Conservation (phyloP, 371 early-diverging fungal genomes). For the Actinomortierella wolfii region DNA sequence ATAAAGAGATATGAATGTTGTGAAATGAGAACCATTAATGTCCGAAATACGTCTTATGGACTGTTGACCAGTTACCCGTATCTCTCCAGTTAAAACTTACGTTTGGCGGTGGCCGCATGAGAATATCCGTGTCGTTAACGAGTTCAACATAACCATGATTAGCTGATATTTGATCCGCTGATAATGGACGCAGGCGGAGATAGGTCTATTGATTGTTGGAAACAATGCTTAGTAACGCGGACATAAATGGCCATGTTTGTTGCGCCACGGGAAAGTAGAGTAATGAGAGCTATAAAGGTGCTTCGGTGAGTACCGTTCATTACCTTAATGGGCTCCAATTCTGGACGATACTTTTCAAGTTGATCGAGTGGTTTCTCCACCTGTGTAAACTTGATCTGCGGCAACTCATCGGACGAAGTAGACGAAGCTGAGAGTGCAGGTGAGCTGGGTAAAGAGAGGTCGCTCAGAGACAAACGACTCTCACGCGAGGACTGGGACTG, state of each 20-base stretch:
- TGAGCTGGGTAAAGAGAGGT: slow-evolving; percentile 29
- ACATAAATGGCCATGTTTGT: too few species aligned
- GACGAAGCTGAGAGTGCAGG: slow-evolving; percentile 20
- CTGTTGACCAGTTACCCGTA: too few species aligned
- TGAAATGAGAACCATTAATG: not conserved
- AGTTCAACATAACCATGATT: slow-evolving; percentile 5
- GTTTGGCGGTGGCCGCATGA: slow-evolving; percentile 26
- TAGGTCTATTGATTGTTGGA: slow-evolving; percentile 48
- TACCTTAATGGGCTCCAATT: slow-evolving; percentile 54
- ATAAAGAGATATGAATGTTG: slow-evolving; percentile 29
- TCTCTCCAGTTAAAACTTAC: slow-evolving; percentile 6
- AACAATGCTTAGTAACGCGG: too few species aligned
- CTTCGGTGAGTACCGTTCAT: not conserved
- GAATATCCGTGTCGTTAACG: slow-evolving; percentile 50
- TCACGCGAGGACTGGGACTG: slow-evolving; percentile 7
- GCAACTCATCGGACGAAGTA: slow-evolving; percentile 1
- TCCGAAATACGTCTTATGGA: not conserved
- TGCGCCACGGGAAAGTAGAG: too few species aligned
- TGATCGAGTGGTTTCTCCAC: not conserved
- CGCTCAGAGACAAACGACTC: slow-evolving; percentile 21
- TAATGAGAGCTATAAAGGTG: not conserved
- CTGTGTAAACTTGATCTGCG: not conserved
- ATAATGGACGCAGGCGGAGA: slow-evolving; percentile 50
- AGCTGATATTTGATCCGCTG: slow-evolving; percentile 7
- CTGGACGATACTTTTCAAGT: slow-evolving; percentile 40